Percentiles rank a stretch among this genome's conserved stretches.
These are phyloP conservation scores for Eutreptiella sp. DNA, from an alignment of 208 protist genomes.

Conservation along the genomic window DNA sequence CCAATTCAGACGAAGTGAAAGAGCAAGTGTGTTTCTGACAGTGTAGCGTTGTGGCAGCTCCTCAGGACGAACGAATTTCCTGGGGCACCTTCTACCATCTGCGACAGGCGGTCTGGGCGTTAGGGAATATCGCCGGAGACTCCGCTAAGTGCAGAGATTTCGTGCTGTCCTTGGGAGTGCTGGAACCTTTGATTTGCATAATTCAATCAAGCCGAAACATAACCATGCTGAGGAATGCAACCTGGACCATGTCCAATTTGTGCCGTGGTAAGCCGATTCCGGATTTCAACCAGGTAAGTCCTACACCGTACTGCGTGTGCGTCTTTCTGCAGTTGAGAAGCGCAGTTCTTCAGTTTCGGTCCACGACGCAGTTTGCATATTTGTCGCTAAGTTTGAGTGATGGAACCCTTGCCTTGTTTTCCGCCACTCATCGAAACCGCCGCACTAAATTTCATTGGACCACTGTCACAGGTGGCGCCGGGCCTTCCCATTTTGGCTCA, in stretches of 20 bases:
- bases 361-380: no score
- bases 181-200: slow-evolving; percentile 67
- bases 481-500: slow-evolving; percentile 75
- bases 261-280: slow-evolving; percentile 92
- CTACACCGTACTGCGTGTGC: slow-evolving; percentile 25
- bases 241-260: slow-evolving; percentile 96
- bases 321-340: background rate
- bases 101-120: slow-evolving; percentile 96
- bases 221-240: slow-evolving; percentile 78
- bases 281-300: slow-evolving; percentile 51
- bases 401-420: background rate
- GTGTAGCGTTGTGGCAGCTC: background rate
- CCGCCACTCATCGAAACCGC: background rate
- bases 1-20: slow-evolving; percentile 77
- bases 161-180: slow-evolving; percentile 63
- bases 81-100: background rate
- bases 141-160: slow-evolving; percentile 78
- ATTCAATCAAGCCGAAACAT: slow-evolving; percentile 51
- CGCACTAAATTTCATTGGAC: no score
- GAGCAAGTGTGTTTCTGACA: slow-evolving; percentile 83
- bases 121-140: slow-evolving; percentile 98
- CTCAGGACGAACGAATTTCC: background rate
- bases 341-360: background rate
- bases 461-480: no score
- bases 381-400: no score